Conservation (phyloP, 1,139 yeast species). For the Schwanniomyces etchellsii region DNA sequence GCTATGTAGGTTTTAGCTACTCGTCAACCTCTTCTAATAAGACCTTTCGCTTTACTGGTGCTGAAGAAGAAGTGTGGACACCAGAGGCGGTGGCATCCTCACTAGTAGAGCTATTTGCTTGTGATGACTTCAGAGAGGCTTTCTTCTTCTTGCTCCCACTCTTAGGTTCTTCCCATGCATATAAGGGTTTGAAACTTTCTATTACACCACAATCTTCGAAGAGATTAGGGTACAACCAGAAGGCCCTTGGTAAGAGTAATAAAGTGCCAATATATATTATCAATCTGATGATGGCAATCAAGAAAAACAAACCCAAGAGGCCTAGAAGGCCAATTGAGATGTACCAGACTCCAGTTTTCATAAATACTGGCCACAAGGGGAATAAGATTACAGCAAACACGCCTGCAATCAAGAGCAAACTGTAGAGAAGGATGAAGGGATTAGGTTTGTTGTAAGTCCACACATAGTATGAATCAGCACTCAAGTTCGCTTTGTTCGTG, state of each 20-base stretch:
- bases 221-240: conserved; percentile 95
- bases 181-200: conserved; percentile 85
- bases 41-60: conserved; percentile 24
- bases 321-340: conserved; percentile 74
- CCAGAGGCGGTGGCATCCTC: conserved; percentile 3
- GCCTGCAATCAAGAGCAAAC: conserved; percentile 58
- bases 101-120: conserved; percentile 5
- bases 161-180: conserved; percentile 72
- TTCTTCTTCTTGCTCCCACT: conserved; percentile 17
- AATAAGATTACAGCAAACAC: conserved; percentile 77
- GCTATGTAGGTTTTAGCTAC: conserved; percentile 8
- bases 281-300: conserved; percentile 72
- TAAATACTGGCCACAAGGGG: conserved; percentile 92
- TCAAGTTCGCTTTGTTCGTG: conserved; percentile 61
- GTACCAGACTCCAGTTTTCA: conserved; percentile 92
- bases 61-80: conserved; percentile 9
- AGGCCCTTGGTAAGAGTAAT: conserved; percentile 57
- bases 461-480: conserved; percentile 74
- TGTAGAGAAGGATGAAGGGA: conserved; percentile 56
- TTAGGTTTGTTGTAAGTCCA: conserved; percentile 86
- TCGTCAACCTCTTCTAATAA: conserved; percentile 47
- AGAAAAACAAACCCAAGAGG: conserved; percentile 70
- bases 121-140: conserved; percentile 10
- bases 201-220: conserved; percentile 94
- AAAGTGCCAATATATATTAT: conserved; percentile 63